phyloP scores from a whole-genome alignment of 306 rosid genomes.

The Alnus glutinosa region DNA sequence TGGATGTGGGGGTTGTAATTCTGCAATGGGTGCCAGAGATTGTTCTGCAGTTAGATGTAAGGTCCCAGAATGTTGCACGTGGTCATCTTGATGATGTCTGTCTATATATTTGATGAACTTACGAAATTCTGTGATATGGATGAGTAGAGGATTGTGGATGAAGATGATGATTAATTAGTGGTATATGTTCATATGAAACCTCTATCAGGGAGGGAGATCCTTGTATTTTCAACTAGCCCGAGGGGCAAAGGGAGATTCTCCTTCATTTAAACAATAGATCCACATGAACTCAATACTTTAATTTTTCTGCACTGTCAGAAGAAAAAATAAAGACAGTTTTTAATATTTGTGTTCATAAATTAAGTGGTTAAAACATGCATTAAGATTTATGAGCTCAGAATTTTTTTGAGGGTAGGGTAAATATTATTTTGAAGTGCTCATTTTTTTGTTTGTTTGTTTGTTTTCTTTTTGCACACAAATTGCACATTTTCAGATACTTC shows the following conservation, averaged over 20 bases:
- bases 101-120: neutral
- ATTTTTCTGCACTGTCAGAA: neutral
- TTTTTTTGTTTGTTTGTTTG: neutral
- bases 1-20: neutral
- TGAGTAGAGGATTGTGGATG: neutral
- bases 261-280: neutral
- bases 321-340: neutral
- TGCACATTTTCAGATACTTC: slow-evolving; percentile 61
- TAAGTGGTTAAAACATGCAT: neutral
- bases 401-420: neutral
- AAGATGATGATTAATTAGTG: neutral
- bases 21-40: neutral
- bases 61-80: neutral
- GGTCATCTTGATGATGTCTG: neutral
- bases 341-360: neutral
- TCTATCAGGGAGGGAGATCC: neutral
- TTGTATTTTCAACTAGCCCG: neutral
- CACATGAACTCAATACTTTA: neutral
- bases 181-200: neutral
- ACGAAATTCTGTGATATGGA: neutral
- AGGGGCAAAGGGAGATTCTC: neutral
- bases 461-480: neutral
- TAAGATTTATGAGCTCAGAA: neutral
- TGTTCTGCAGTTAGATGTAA: neutral
- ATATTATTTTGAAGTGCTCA: neutral